Conservation (phyloP, 2,329 filamentous ascomycete species). For the Clathrospora elynae region DNA sequence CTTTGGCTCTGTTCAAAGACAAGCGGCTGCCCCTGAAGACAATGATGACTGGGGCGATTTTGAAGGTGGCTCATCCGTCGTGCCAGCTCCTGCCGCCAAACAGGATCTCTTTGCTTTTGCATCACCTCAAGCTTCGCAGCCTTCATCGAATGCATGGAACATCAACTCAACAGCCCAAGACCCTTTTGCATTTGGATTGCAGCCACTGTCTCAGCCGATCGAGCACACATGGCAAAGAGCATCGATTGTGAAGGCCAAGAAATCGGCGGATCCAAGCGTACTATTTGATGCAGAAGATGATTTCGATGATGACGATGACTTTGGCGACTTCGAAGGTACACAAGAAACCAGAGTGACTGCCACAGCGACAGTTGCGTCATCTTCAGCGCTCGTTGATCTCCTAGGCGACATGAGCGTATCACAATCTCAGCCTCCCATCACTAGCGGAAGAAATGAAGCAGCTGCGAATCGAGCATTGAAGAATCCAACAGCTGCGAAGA, state of each 20-base stretch:
- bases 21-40: slow-evolving; percentile 23
- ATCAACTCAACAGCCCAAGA: slow-evolving; percentile 13
- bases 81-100: slow-evolving; percentile 17
- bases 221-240: slow-evolving; percentile 33
- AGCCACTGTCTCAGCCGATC: slow-evolving; percentile 8
- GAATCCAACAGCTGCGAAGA: slow-evolving; percentile 11
- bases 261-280: slow-evolving; percentile 45
- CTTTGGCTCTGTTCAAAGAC: not conserved
- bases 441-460: not conserved
- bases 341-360: slow-evolving; percentile 10
- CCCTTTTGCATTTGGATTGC: slow-evolving; percentile 18
- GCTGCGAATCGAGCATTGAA: not conserved
- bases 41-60: slow-evolving; percentile 52
- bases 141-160: slow-evolving; percentile 17
- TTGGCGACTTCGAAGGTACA: slow-evolving; percentile 45
- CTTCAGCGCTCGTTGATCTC: slow-evolving; percentile 33
- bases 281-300: slow-evolving; percentile 50
- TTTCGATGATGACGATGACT: slow-evolving; percentile 44
- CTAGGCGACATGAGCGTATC: slow-evolving; percentile 36
- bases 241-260: slow-evolving; percentile 39
- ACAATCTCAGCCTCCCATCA: slow-evolving; percentile 17
- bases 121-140: slow-evolving; percentile 14
- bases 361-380: slow-evolving; percentile 8
- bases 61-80: slow-evolving; percentile 36
- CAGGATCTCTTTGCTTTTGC: slow-evolving; percentile 28